Evolutionary conservation across 352 stramenopile genomes (phyloP), one percentile per base, ranked within the genome.

Genomic region (Globisporangium rhizosaccharum): DNA sequence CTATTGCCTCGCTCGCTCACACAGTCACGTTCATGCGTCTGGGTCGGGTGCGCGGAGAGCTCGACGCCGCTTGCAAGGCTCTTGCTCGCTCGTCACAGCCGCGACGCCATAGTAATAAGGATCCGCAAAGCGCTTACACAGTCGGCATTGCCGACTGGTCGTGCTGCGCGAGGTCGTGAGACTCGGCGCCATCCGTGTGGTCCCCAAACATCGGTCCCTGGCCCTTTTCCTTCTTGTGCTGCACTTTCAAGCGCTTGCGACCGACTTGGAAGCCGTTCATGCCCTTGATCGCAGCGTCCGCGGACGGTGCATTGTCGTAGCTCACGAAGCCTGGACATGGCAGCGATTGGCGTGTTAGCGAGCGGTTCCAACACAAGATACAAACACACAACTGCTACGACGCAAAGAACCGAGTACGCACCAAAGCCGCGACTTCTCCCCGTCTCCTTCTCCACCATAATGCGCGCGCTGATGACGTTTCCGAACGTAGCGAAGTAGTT

Each of bases 381-480:
- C 0, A 7, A 20, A 20, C 23, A 51, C n/a, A 33, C 6, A 33
- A 6, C 28, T 33, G 28, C 28, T 6, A 33, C 28, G 28, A 33
- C 2, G 3, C 15, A 26, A 17, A 23, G 23, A 23, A 3, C 20
- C 28, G 23, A 12, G 44, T 11, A 81, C 87, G 68, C 80, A 96
- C 88, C 88, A 75, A 96, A 97, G 42, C 96, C 95, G 70, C 93
- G 92, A 78, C 90, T 97, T 77, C 94, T 85, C 51, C 92, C 92
- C 7, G 92, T 98, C 56, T 97, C 92, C 69, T 96, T 97, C 83
- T 99, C 94, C 53, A 98, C 92, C 92, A 98, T 98, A 61, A 99
- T 98, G 42, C 92, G 82, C 45, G 96, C 96, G 69, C 87, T 97
- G 65, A 99, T 88, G 56, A 99, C 80, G 72, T 97, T 98, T 61